Evolutionary conservation across 345 rosid genomes (phyloP).

Genomic region (Rhodomyrtus tomentosa): DNA sequence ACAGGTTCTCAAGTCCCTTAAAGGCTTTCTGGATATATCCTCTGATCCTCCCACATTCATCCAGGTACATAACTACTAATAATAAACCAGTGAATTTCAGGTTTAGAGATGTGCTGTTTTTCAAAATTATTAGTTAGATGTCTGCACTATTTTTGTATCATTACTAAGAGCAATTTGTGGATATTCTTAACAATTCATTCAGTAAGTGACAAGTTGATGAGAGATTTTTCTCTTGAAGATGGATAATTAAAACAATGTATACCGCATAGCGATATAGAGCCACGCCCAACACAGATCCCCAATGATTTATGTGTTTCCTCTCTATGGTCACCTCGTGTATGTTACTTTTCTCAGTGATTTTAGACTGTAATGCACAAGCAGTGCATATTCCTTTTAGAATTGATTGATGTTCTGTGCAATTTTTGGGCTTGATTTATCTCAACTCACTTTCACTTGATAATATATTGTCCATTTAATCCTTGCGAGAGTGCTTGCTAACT

Average conservation of each 20-base stretch:
- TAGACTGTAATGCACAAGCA: background rate
- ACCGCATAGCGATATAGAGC: background rate
- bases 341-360: background rate
- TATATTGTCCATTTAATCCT: background rate
- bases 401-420: background rate
- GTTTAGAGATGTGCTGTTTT: background rate
- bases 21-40: conserved; percentile 16
- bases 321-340: background rate
- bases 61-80: conserved; percentile 21
- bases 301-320: background rate
- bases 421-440: background rate
- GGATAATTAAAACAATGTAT: background rate
- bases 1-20: conserved; percentile 32
- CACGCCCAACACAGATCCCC: background rate
- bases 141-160: background rate
- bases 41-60: conserved; percentile 35
- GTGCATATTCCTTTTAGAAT: background rate
- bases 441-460: background rate
- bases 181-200: background rate
- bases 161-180: background rate
- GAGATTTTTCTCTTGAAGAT: background rate
- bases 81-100: background rate
- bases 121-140: background rate
- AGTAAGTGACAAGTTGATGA: background rate
- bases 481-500: background rate